Evolutionary conservation across 2,329 filamentous ascomycete species (phyloP).

Genomic region (Cadophora malorum): DNA sequence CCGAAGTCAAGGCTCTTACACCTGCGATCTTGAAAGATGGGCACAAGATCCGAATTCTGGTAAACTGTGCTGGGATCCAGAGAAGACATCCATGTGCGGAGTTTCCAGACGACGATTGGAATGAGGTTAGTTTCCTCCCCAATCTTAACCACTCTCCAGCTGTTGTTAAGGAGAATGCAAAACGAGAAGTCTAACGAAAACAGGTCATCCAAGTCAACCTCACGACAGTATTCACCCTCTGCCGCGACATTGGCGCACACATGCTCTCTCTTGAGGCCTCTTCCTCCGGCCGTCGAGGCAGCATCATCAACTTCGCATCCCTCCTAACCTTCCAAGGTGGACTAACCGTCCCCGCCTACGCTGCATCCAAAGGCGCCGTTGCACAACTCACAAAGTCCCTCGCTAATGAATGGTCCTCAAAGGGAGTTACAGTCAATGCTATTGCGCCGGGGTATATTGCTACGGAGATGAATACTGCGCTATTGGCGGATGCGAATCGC

Average conservation of each 20-base stretch:
- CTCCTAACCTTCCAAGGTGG: constrained; percentile 92
- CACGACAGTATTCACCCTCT: constrained; percentile 78
- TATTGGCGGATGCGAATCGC: constrained; percentile 74
- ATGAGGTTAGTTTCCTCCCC: constrained; percentile 43
- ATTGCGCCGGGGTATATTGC: constrained; percentile 90
- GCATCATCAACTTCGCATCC: constrained; percentile 84
- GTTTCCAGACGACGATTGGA: constrained; percentile 49
- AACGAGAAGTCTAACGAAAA: constrained; percentile 35
- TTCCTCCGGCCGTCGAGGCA: constrained; percentile 74
- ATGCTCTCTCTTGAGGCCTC: constrained; percentile 67
- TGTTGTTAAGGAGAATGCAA: not conserved
- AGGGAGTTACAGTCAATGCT: constrained; percentile 84
- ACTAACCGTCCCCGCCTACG: constrained; percentile 86
- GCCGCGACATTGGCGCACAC: constrained; percentile 78
- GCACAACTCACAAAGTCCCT: constrained; percentile 71
- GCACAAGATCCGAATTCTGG: constrained; percentile 51
- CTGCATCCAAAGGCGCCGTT: constrained; percentile 84
- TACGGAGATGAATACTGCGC: constrained; percentile 91
- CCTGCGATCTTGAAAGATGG: constrained; percentile 63
- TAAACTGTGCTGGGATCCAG: constrained; percentile 54
- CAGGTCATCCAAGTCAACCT: constrained; percentile 83
- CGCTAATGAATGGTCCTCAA: constrained; percentile 83
- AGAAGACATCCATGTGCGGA: constrained; percentile 47
- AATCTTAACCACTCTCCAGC: not conserved
- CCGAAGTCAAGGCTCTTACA: constrained; percentile 65